phyloP scores from a whole-genome alignment of 495 filamentous ascomycete genomes.

The Monascus purpureus region DNA sequence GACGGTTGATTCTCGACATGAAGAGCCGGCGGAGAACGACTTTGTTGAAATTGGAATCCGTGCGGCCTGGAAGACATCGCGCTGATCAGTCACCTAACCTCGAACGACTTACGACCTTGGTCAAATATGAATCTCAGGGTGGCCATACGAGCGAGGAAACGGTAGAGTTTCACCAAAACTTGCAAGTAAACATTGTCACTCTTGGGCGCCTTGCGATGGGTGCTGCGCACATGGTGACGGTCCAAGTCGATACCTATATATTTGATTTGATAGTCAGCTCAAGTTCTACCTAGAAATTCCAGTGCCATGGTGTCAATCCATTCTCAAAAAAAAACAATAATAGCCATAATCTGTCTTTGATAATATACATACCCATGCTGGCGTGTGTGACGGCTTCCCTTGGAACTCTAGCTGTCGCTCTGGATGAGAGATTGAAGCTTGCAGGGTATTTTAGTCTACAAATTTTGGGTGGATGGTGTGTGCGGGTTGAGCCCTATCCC shows the following conservation, averaged over 20 bases:
- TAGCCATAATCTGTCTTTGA: no score
- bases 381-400: slow-evolving; percentile 30
- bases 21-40: slow-evolving; percentile 90
- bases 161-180: slow-evolving; percentile 97
- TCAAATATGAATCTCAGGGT: slow-evolving; percentile 23
- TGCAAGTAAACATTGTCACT: slow-evolving; percentile 96
- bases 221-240: slow-evolving; percentile 72
- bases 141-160: slow-evolving; percentile 88
- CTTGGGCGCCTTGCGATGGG: slow-evolving; percentile 90
- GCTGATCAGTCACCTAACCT: neutral
- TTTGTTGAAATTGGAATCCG: slow-evolving; percentile 94
- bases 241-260: slow-evolving; percentile 51
- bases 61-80: slow-evolving; percentile 51
- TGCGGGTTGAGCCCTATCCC: slow-evolving; percentile 38
- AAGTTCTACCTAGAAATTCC: slow-evolving; percentile 3
- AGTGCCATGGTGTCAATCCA: no score
- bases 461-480: slow-evolving; percentile 32
- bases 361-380: slow-evolving; percentile 34
- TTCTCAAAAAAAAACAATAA: no score
- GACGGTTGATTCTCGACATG: slow-evolving; percentile 94
- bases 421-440: slow-evolving; percentile 25
- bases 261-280: neutral
- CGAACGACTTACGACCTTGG: slow-evolving; percentile 3
- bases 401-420: slow-evolving; percentile 34
- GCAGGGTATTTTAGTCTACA: slow-evolving; percentile 29